A percentile compares a stretch with the other conserved stretches of the same genome.
Evolutionary conservation across 1,284 basidiomycete genomes (phyloP).

Genomic region (Vanrija humicola): DNA sequence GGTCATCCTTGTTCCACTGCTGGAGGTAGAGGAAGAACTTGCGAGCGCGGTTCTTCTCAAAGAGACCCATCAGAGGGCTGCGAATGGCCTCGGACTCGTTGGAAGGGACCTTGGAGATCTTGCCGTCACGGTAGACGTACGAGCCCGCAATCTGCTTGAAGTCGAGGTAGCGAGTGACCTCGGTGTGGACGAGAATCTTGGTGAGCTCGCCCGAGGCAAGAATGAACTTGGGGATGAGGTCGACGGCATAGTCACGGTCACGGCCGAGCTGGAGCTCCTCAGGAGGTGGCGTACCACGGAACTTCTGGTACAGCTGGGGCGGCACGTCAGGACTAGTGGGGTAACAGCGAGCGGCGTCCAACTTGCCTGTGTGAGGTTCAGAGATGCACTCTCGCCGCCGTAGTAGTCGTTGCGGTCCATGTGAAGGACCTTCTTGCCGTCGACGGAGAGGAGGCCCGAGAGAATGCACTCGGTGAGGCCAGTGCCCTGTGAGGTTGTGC

Average conservation of each 20-base stretch:
- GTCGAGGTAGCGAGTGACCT: constrained; percentile 97
- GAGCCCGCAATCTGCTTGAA: constrained; percentile 99
- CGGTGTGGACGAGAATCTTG: constrained; percentile 97
- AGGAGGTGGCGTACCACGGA: constrained; percentile 62
- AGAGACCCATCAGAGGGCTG: constrained; percentile 93
- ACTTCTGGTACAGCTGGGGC: constrained; percentile 87
- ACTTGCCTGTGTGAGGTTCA: constrained; percentile 91
- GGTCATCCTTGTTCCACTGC: constrained; percentile 90
- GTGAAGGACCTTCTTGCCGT: constrained; percentile 99
- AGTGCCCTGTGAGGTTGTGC: constrained; percentile 58
- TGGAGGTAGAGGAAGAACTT: constrained; percentile 99
- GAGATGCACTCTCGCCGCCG: constrained; percentile 92
- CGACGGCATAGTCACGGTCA: constrained; percentile 92
- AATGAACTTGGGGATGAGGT: constrained; percentile 94
- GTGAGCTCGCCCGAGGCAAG: constrained; percentile 97
- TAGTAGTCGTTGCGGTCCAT: constrained; percentile 99
- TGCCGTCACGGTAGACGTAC: constrained; percentile 95
- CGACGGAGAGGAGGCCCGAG: constrained; percentile 91
- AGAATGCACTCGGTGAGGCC: constrained; percentile 98
- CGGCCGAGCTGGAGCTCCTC: constrained; percentile 67
- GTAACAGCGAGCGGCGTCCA: not conserved
- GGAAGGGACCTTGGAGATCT: constrained; percentile 95
- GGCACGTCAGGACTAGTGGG: not conserved
- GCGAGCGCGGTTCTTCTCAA: constrained; percentile 97
- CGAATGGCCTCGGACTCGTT: constrained; percentile 97